Evolutionary conservation across 83 land plant genomes (phyloP), one percentile per base, ranked within the genome.

Genomic region (Isoetes engelmannii): DNA sequence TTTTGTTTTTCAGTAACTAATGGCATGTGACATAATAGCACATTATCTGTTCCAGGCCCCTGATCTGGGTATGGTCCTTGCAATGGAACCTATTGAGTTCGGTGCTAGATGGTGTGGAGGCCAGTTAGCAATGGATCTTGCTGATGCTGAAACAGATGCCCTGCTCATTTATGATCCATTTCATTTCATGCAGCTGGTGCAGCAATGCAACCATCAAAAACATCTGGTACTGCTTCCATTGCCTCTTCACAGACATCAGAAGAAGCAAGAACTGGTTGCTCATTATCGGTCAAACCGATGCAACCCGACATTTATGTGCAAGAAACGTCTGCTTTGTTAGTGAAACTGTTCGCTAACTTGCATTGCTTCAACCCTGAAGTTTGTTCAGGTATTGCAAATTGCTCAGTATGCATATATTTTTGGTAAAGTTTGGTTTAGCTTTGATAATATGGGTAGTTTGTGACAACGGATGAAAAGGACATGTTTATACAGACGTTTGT

Each of bases 341-440:
- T 92, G 68, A 92, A 92, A 84, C 74, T 89, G 47, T 80, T 92
- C 61, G 97, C 97, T 50, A 92, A 92, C 74, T 81, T 92, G 10
- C 90, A 86, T 45, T 86, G 89, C 81, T 92, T 81, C 82, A 84
- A 86, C 70, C 89, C 91, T 28, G 80, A 80, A 47, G 81, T 92
- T n/a, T 92, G 97, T 79, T 72, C 81, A 92, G 97, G 97, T 89
- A 10, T 19, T 60, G 10, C 28, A 12, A 15, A 12, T 51, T 51
- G 13, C 15, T 51, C 55, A 51, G 13, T 51, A 12, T 51, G 37
- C 37, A 28, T 28, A 28, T 28, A 28, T 28, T 28, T 28, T 28
- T 28, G 37, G 37, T 28, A 28, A 28, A 51, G 13, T 17, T 17
- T 51, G 55, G 17, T 17, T 12, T 3, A 15, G 17, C 55, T 12